Evolutionary conservation across 805 yeast genomes (phyloP).

Genomic region (Kockiozyma suomiensis): DNA sequence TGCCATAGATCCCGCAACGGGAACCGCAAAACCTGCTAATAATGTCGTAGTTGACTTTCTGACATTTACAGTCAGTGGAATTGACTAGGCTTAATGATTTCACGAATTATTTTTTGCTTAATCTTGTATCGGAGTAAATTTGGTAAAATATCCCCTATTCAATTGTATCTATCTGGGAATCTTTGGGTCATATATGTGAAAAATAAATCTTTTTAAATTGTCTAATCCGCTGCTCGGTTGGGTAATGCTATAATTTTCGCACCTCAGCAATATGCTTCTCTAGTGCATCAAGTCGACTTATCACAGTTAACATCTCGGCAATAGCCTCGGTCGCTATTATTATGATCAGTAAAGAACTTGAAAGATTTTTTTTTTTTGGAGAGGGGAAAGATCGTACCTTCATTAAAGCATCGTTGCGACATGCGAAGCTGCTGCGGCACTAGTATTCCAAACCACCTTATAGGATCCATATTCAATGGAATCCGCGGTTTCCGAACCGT

Average conservation of each 20-base stretch:
- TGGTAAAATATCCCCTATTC: not conserved
- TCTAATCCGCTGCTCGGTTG: too few relatives aligned
- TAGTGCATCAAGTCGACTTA: slow-evolving; percentile 15
- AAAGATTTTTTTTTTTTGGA: not conserved
- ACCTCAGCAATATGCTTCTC: slow-evolving; percentile 7
- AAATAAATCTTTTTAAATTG: not conserved
- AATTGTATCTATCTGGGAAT: too few relatives aligned
- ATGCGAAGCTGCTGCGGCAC: slow-evolving; percentile 49
- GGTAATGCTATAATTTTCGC: not conserved
- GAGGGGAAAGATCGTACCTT: slow-evolving; percentile 22
- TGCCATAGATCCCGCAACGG: slow-evolving; percentile 10
- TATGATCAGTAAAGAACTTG: too few relatives aligned
- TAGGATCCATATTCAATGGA: slow-evolving; percentile 42
- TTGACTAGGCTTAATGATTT: not conserved
- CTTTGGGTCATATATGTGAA: too few relatives aligned
- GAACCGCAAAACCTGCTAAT: not conserved
- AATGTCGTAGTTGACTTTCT: slow-evolving; percentile 2
- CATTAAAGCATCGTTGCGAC: slow-evolving; percentile 47
- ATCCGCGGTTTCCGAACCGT: not conserved
- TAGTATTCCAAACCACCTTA: slow-evolving; percentile 53
- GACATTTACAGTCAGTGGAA: slow-evolving; percentile 7
- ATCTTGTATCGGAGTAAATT: not conserved
- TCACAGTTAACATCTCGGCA: slow-evolving; percentile 7
- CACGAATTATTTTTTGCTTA: not conserved
- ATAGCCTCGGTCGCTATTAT: slow-evolving; percentile 15